Conservation (phyloP, 2,329 filamentous ascomycete species). For the Colletotrichum chrysophilum region DNA sequence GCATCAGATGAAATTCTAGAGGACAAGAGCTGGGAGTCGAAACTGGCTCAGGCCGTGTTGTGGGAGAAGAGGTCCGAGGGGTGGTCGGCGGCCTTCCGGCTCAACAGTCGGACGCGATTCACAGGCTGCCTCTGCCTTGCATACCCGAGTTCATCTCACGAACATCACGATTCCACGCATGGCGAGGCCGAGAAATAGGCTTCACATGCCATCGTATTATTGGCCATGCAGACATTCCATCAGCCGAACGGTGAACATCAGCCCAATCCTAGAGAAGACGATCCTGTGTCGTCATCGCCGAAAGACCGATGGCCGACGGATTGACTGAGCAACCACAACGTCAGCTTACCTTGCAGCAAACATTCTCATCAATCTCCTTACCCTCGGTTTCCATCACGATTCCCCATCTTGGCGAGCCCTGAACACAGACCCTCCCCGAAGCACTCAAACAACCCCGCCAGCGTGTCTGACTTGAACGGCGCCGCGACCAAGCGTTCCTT, state of each 20-base stretch:
- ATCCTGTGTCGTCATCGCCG: slow-evolving; percentile 5
- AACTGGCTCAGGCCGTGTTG: slow-evolving; percentile 11
- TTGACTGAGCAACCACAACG: background rate
- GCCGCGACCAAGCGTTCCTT: slow-evolving; percentile 12
- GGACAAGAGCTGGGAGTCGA: background rate
- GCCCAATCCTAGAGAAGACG: background rate
- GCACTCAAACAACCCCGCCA: background rate
- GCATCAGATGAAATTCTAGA: slow-evolving; percentile 2
- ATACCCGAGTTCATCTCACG: background rate
- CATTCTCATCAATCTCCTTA: background rate
- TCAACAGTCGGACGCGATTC: background rate
- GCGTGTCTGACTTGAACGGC: background rate
- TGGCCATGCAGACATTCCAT: background rate
- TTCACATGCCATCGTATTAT: slow-evolving; percentile 8
- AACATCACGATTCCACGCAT: background rate
- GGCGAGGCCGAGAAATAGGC: background rate
- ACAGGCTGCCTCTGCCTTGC: background rate
- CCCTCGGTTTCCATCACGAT: background rate
- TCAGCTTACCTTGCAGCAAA: background rate
- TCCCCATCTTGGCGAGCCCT: background rate
- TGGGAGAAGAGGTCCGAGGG: background rate
- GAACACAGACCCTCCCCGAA: background rate
- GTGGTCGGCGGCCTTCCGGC: background rate
- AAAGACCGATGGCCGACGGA: background rate
- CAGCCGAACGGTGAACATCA: slow-evolving; percentile 2